Conservation (phyloP, 1,284 basidiomycete genomes). For the Ceratobasidium sp. region DNA sequence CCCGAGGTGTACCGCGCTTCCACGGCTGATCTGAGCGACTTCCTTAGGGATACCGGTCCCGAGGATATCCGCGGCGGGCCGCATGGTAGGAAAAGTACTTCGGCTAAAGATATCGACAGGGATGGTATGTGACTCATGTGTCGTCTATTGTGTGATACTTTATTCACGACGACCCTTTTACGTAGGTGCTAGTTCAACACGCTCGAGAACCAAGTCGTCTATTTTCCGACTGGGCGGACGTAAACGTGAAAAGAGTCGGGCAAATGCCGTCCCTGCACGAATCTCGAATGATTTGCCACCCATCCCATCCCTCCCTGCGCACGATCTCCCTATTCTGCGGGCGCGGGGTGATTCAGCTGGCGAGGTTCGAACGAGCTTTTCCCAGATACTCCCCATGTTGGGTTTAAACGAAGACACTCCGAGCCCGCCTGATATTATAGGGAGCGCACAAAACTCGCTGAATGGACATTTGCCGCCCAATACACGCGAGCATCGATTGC, state of each 20-base stretch:
- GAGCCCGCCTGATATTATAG: background rate
- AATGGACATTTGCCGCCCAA: conserved; percentile 25
- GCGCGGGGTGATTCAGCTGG: background rate
- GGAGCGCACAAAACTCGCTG: background rate
- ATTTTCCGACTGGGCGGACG: conserved; percentile 34
- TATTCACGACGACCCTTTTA: background rate
- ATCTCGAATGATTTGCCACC: conserved; percentile 15
- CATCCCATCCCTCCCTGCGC: background rate
- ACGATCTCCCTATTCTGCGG: conserved; percentile 1
- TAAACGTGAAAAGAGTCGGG: conserved; percentile 35
- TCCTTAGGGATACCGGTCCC: conserved; percentile 44
- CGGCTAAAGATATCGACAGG: background rate
- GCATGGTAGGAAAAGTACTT: background rate
- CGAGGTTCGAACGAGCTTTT: conserved; percentile 17
- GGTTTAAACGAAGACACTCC: background rate
- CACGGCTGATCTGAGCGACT: conserved; percentile 44
- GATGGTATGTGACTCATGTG: conserved; percentile 22
- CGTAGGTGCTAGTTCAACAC: conserved; percentile 20
- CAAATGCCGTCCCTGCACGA: background rate
- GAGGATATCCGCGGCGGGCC: conserved; percentile 16
- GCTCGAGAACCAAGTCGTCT: conserved; percentile 33
- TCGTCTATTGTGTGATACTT: background rate
- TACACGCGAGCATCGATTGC: conserved; percentile 30
- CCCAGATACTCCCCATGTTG: conserved; percentile 25
- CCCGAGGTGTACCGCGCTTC: conserved; percentile 32